Evolutionary conservation across 139 green algal species (phyloP), one percentile per base, ranked within the genome.

Genomic region (Chlamydomonas incerta): DNA sequence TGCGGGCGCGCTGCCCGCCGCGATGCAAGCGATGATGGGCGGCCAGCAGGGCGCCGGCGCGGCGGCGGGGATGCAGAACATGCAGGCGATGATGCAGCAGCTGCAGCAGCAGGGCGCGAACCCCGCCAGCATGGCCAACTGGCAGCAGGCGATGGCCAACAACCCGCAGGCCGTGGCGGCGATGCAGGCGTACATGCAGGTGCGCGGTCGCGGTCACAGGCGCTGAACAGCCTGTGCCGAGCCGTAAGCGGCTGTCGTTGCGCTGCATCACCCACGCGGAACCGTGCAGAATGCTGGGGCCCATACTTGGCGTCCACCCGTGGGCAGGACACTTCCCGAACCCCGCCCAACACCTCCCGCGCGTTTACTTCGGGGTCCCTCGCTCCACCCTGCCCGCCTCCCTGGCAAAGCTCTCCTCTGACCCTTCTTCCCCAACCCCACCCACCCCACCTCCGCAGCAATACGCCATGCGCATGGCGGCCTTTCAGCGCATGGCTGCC

Each of bases 401-500:
- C 33, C 34, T 35, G 28, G 41, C 41, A 13, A 50, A 50, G 1
- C 60, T 66, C 60, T 1, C 60, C 60, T 66, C 60, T 24, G 4
- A 8, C 26, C 57, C 57, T 15, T 24, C 2, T 10, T 13, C 8
- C 55, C 55, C 11, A 10, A 23, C 55, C 55, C 8, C 55, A 10
- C 20, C 21, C 9, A 6, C 55, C 41, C 72, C 46, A 26, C 28
- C 15, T 3, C 34, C 28, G 55, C 83, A 91, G 88, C 88, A 89
- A 89, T 91, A 89, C 35, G 88, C 88, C 2, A 76, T 89, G 76
- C 77, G 88, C 17, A 86, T 82, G 83, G 83, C 83, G 14, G 88
- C 83, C 10, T 82, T 82, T n/a, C 88, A 91, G 82, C 66, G 74
- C 26, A 85, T 90, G 35, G 71, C 77, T 10, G 52, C 41, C 20